Conservation (phyloP, 805 yeast genomes). For the Barnettozyma wickerhamii region DNA sequence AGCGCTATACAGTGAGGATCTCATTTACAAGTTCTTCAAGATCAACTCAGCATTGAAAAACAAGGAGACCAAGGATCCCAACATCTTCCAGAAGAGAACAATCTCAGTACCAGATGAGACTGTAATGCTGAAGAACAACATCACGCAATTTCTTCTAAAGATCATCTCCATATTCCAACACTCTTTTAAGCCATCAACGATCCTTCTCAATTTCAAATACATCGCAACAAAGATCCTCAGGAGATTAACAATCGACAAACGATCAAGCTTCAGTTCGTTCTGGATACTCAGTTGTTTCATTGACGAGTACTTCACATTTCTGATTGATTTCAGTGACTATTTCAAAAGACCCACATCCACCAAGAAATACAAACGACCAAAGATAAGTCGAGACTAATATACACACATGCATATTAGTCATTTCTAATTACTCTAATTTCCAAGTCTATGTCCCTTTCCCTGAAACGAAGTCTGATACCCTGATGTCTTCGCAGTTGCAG, state of each 20-base stretch:
- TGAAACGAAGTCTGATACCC: slow-evolving; percentile 23
- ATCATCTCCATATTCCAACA: slow-evolving; percentile 3
- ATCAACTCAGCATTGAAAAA: not conserved
- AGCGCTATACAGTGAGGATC: not conserved
- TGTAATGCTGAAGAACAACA: slow-evolving; percentile 1
- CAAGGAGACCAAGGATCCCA: not conserved
- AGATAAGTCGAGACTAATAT: not conserved
- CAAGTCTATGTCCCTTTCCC: slow-evolving; percentile 38
- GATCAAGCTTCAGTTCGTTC: slow-evolving; percentile 14
- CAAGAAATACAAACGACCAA: not conserved
- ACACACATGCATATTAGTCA: too few species aligned
- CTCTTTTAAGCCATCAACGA: not conserved
- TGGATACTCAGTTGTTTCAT: slow-evolving; percentile 21
- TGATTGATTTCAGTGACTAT: slow-evolving; percentile 15
- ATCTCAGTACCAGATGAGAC: not conserved
- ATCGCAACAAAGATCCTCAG: slow-evolving; percentile 13
- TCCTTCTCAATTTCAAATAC: slow-evolving; percentile 15
- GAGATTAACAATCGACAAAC: slow-evolving; percentile 10
- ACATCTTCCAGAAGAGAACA: not conserved
- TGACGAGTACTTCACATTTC: slow-evolving; percentile 18
- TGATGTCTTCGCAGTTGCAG: slow-evolving; percentile 14
- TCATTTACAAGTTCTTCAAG: slow-evolving; percentile 2
- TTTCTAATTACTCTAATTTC: slow-evolving; percentile 12
- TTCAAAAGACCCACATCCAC: slow-evolving; percentile 9
- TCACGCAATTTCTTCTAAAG: slow-evolving; percentile 3